A percentile compares a stretch with the other conserved stretches of the same genome.
Conservation (phyloP, 1,284 basidiomycete species). For the Rhodotorula sp. region DNA sequence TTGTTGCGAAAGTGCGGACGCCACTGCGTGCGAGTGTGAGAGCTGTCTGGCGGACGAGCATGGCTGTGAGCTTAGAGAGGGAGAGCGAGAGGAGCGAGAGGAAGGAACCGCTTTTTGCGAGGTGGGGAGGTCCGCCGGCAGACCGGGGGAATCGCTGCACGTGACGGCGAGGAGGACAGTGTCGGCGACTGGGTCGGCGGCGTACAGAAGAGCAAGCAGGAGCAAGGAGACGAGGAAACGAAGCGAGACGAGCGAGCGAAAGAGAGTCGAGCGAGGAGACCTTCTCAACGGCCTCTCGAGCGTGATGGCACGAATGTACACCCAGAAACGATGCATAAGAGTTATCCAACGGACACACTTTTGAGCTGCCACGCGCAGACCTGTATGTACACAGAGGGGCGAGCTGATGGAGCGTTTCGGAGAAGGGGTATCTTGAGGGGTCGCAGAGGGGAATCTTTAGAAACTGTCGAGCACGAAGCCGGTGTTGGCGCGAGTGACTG, state of each 20-base stretch:
- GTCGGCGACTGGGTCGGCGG: too few relatives aligned
- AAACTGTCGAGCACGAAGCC: conserved; percentile 23
- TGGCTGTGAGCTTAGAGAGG: too few relatives aligned
- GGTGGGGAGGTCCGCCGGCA: too few relatives aligned
- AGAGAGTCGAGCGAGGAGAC: background rate
- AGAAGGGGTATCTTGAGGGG: background rate
- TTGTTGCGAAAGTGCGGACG: background rate
- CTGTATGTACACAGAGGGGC: background rate
- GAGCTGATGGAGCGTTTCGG: too few relatives aligned
- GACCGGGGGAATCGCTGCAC: background rate
- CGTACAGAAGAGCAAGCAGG: background rate
- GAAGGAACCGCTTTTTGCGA: too few relatives aligned
- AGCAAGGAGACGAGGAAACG: background rate
- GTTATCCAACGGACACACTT: background rate
- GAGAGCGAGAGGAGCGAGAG: too few relatives aligned
- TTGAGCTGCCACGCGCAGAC: background rate
- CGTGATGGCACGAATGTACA: background rate
- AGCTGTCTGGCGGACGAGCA: too few relatives aligned
- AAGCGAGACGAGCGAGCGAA: background rate
- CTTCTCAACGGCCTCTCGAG: background rate
- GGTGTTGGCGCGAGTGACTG: conserved; percentile 24
- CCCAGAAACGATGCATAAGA: background rate
- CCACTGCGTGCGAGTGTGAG: too few relatives aligned
- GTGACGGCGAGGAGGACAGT: background rate
- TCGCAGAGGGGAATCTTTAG: background rate